A percentile compares a stretch with the other conserved stretches of the same genome.
Conservation (phyloP, 306 rosid genomes). For the Pueraria montana region DNA sequence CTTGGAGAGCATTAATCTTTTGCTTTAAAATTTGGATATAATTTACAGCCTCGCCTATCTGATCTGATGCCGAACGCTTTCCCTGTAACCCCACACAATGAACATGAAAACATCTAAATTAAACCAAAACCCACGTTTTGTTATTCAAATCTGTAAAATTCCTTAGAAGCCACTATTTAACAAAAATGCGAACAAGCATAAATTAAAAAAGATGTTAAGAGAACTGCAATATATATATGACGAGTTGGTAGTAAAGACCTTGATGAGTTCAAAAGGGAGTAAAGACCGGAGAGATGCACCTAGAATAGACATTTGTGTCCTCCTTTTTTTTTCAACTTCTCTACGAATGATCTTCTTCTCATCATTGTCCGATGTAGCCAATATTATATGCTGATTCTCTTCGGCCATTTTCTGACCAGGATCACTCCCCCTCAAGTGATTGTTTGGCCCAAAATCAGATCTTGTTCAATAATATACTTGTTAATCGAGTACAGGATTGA, state of each 20-base stretch:
- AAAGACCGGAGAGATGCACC: slow-evolving; percentile 46
- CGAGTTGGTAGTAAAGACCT: slow-evolving; percentile 37
- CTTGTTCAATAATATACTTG: slow-evolving; percentile 35
- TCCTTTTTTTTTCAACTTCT: slow-evolving; percentile 52
- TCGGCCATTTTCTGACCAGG: slow-evolving; percentile 42
- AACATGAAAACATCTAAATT: not conserved
- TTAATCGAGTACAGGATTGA: not conserved
- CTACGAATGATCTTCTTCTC: slow-evolving; percentile 52
- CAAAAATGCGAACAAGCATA: not conserved
- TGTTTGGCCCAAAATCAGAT: slow-evolving; percentile 30
- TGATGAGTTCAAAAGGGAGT: slow-evolving; percentile 52
- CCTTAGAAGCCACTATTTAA: not conserved
- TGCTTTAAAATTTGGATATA: slow-evolving; percentile 46
- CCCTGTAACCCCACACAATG: slow-evolving; percentile 42
- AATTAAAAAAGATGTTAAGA: not conserved
- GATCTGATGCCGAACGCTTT: slow-evolving; percentile 54
- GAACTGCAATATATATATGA: not conserved
- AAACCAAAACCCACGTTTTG: slow-evolving; percentile 1
- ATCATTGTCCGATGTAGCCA: slow-evolving; percentile 15
- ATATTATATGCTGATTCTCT: slow-evolving; percentile 31
- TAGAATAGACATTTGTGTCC: slow-evolving; percentile 43
- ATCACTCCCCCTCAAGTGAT: slow-evolving; percentile 26
- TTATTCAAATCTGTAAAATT: slow-evolving; percentile 5
- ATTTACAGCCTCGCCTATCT: slow-evolving; percentile 50
- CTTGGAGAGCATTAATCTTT: slow-evolving; percentile 32